Percentiles rank a stretch among this genome's conserved stretches.
Conservation (phyloP, 805 yeast genomes). For the Zygotorulaspora florentina region DNA sequence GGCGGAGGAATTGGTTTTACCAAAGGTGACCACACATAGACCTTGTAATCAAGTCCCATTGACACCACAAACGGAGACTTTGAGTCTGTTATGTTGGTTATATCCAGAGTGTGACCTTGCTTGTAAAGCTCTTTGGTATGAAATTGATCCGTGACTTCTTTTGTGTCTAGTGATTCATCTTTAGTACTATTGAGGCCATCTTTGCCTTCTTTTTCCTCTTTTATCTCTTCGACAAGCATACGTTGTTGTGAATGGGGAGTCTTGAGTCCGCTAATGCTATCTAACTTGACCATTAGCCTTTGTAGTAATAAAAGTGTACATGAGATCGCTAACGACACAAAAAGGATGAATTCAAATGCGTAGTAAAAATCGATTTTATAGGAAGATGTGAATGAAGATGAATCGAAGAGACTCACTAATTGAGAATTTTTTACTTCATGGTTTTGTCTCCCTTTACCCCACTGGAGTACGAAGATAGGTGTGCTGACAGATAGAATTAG, state of each 20-base stretch:
- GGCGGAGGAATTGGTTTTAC: conserved; percentile 45
- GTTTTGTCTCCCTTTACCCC: background rate
- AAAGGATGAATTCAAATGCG: conserved; percentile 51
- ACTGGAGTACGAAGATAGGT: conserved; percentile 11
- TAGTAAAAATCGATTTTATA: conserved; percentile 48
- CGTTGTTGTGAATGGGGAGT: background rate
- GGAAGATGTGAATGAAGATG: conserved; percentile 27
- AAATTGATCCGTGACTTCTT: conserved; percentile 8
- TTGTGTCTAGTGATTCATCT: background rate
- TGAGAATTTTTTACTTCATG: background rate
- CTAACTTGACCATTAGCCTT: conserved; percentile 31
- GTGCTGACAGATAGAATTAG: conserved; percentile 6
- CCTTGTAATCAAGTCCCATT: conserved; percentile 68
- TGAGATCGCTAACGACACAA: conserved; percentile 49
- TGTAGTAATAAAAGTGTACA: conserved; percentile 44
- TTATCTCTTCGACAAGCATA: background rate
- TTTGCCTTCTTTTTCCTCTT: background rate
- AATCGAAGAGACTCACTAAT: conserved; percentile 2
- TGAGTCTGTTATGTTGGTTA: conserved; percentile 57
- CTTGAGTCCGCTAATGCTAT: conserved; percentile 5
- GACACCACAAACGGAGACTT: conserved; percentile 60
- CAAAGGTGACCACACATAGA: conserved; percentile 71
- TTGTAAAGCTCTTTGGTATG: conserved; percentile 40
- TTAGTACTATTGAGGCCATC: background rate
- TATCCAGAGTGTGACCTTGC: conserved; percentile 59